Base-by-base conservation (phyloP, 2,329 filamentous ascomycete species). In the Aotearoamyces nothofagi region DNA sequence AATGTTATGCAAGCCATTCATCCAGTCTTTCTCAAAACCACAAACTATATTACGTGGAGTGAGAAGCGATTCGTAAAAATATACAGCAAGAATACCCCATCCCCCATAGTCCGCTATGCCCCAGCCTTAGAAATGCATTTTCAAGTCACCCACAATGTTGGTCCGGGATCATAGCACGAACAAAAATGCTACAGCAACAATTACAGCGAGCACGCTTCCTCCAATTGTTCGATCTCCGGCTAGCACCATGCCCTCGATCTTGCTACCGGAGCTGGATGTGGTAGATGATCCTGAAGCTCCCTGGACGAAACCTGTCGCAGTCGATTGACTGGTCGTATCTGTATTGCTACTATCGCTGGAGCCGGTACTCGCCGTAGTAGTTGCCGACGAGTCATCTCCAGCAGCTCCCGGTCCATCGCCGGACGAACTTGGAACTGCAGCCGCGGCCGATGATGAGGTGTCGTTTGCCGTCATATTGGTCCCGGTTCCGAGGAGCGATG, bases 401-500 rank as follows among this genome's bases (percentile, higher is more conserved):
- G 38, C 33, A n/a, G 39, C 38, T 33, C 58, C 57, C 22, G 58
- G 56, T 12, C 63, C 61, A 15, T 54, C 57, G 24, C 64, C 63
- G 26, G 56, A 60, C 15, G 70, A 54, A 49, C 68, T 69, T 15
- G 69, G 69, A 15, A 33, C 40, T 8, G 33, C 35, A 9, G 42
- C 25, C 7, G 48, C 47, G n/a, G 47, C 44, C 22, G 45, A 42
- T 15, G 55, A 46, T 17, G 54, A 47, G 8, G 59, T 51, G 28
- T 55, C 51, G 23, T 61, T 58, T 13, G 58, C 57, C 10, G 62
- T 47, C 67, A 77, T 81, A 48, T 96, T 66, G 23, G 76, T 64
- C 29, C 90, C 90, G 2, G 79, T 82, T n/a, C 73, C 86, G 30
- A 74, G 58, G 37, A 96, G 69, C 14, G 80, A 90, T 39, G 72